Evolutionary conservation across 129 eudicot species (phyloP).

Genomic region (Arctium lappa): DNA sequence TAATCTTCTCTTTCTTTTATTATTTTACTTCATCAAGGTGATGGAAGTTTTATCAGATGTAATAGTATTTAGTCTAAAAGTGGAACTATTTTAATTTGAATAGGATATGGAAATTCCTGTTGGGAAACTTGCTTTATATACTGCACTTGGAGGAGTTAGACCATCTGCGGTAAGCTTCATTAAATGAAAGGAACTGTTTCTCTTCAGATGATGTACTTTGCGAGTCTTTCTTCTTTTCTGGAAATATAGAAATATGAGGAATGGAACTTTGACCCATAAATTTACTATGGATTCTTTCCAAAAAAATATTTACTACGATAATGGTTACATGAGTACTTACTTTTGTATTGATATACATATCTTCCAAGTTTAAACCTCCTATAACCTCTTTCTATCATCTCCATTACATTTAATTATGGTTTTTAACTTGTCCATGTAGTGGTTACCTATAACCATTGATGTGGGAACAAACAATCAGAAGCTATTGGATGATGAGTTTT

Average conservation of each 20-base stretch:
- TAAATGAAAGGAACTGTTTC: not conserved
- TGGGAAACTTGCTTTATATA: constrained; percentile 74
- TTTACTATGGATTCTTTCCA: not conserved
- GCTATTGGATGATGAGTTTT: constrained; percentile 15
- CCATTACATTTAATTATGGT: not conserved
- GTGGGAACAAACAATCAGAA: constrained; percentile 50
- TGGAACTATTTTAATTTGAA: not conserved
- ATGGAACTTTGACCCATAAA: no score
- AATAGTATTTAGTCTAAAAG: not conserved
- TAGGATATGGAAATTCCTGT: constrained; percentile 98
- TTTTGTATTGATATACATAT: constrained; percentile 9
- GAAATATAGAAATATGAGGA: not conserved
- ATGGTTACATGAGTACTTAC: not conserved
- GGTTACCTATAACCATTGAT: constrained; percentile 52
- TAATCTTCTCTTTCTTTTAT: not conserved
- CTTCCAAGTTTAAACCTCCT: not conserved
- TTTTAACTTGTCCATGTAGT: constrained; percentile 35
- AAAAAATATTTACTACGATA: not conserved
- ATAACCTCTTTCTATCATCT: not conserved
- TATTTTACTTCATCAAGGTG: not conserved
- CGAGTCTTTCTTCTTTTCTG: not conserved
- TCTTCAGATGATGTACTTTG: not conserved
- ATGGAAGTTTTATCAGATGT: not conserved
- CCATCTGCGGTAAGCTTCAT: constrained; percentile 78
- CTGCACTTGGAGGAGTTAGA: constrained; percentile 90